Base-by-base conservation (phyloP, 352 stramenopile species). In the Pythium periplocum region DNA sequence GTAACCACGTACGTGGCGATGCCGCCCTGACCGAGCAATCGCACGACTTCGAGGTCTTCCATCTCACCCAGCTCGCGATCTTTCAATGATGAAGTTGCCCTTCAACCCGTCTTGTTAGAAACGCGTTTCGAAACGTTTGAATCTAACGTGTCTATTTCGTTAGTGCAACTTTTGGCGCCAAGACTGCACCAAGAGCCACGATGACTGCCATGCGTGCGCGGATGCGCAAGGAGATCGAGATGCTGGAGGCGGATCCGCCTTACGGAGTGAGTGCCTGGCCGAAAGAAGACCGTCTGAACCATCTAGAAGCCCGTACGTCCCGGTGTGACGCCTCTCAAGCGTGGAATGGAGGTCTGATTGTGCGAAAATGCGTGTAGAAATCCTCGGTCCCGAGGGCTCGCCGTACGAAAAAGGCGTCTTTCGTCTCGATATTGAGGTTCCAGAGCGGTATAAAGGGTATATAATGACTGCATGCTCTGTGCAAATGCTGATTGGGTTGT, bases 191-290 rank as follows among this genome's bases (percentile, higher is more conserved):
- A 51, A 43, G 38, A 53, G 50, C 48, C 32, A 62, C 38, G 7
- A 90, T 90, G 82, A 68, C 69, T 17, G 71, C 81, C 10, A 93
- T 93, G 82, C 75, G 76, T 33, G 73, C 77, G 38, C 75, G 82
- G 5, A 93, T 90, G 82, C 75, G 76, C 44, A 87, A 87, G 63
- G 82, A 93, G 61, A 77, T 93, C 51, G 75, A 82, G 59, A 93
- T 93, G 79, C 74, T 93, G 30, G 82, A 87, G 64, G 78, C 66
- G 8, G 79, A 93, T 36, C 82, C 82, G 41, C 82, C 82, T 30
- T 82, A 85, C 57, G 82, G 82, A 10, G 69, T 93, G 37, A 88
- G 78, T 44, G 79, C 79, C 30, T 93, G 79, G 82, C 75, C 82
- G 9, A 86, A 80, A 61, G 75, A 83, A 49, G 78, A 90, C 63